Evolutionary conservation across 352 stramenopile species (phyloP).

Genomic region (Globisporangium cylindrosporum): DNA sequence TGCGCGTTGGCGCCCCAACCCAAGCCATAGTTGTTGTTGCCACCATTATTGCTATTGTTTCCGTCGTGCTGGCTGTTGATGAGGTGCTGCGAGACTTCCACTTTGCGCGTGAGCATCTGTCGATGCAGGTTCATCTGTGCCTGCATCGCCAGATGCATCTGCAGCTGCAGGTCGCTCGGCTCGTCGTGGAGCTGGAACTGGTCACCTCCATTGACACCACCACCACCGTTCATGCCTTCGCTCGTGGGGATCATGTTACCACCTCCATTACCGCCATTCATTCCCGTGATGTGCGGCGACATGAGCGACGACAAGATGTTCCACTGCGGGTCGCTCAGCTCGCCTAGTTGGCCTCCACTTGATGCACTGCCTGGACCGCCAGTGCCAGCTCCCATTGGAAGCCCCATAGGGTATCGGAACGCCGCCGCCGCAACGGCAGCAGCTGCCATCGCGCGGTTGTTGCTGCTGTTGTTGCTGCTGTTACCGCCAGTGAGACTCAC

Average conservation of each 20-base stretch:
- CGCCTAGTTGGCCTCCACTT: constrained; percentile 21
- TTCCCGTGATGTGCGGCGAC: constrained; percentile 55
- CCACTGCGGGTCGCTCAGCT: constrained; percentile 73
- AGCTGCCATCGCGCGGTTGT: constrained; percentile 20
- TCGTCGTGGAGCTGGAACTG: constrained; percentile 63
- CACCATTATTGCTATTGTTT: constrained; percentile 19
- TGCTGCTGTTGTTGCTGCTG: constrained; percentile 21
- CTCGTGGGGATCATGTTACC: constrained; percentile 18
- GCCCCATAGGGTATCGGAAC: constrained; percentile 36
- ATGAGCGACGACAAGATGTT: constrained; percentile 78
- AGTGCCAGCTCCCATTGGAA: constrained; percentile 8
- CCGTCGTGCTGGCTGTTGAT: constrained; percentile 21
- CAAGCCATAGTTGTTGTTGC: constrained; percentile 7
- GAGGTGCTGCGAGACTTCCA: constrained; percentile 72
- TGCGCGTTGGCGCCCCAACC: constrained; percentile 8
- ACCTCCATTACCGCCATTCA: constrained; percentile 19
- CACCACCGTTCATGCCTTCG: constrained; percentile 29
- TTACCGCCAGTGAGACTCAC: constrained; percentile 5
- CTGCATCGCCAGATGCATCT: constrained; percentile 88
- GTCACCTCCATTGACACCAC: constrained; percentile 17
- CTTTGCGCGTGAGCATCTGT: constrained; percentile 85
- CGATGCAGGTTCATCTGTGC: constrained; percentile 87
- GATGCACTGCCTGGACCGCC: neutral
- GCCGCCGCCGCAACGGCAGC: constrained; percentile 33
- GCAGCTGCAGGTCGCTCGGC: constrained; percentile 62